Percentiles rank a stretch among this genome's conserved stretches.
Conservation (phyloP, 257 asterid species). For the Hygrophila difformis region DNA sequence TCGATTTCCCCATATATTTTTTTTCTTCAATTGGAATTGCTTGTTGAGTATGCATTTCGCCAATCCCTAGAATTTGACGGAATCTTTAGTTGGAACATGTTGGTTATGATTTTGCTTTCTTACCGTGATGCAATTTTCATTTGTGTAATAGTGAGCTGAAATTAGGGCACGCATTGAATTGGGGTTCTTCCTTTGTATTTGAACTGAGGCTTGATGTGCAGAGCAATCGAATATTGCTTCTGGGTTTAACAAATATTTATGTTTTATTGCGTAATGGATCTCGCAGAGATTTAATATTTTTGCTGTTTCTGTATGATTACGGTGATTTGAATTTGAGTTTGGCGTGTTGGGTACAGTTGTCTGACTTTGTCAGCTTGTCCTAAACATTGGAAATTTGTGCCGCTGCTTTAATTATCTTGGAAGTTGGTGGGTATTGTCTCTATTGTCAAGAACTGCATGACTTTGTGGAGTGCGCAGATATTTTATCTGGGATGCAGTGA, state of each 20-base stretch:
- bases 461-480: not conserved
- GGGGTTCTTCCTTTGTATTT: constrained; percentile 13
- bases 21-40: no score
- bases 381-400: not conserved
- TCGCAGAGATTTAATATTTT: not conserved
- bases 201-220: constrained; percentile 1
- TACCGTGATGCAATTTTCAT: no score
- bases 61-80: no score
- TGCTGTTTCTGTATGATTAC: constrained; percentile 7
- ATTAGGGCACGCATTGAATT: constrained; percentile 15
- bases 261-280: not conserved
- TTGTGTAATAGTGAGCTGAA: not conserved
- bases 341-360: constrained; percentile 6
- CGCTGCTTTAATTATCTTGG: constrained; percentile 5
- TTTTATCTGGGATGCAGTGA: constrained; percentile 4
- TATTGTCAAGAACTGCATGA: constrained; percentile 2
- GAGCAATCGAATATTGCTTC: not conserved
- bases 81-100: no score
- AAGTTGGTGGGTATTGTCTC: not conserved
- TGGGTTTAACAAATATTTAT: constrained; percentile 3
- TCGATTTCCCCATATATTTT: constrained; percentile 14
- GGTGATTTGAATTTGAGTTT: not conserved
- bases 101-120: no score
- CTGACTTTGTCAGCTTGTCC: not conserved
- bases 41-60: no score